Evolutionary conservation across 768 basidiomycete genomes (phyloP).

Genomic region (Calvatia gigantea): DNA sequence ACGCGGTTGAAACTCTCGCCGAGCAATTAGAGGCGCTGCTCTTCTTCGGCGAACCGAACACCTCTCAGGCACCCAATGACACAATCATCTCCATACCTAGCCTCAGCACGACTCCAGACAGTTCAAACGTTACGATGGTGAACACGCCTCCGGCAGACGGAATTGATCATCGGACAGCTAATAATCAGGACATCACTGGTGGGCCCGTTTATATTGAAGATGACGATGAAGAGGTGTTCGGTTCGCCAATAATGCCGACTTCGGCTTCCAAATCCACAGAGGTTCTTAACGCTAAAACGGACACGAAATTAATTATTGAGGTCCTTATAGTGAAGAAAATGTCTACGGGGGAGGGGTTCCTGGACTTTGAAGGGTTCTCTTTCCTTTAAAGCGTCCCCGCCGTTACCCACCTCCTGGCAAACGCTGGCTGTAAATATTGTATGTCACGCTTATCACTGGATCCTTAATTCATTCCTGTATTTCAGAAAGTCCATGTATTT

Average conservation of each 20-base stretch:
- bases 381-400: conserved; percentile 7
- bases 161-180: background rate
- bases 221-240: conserved; percentile 40
- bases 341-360: conserved; percentile 69
- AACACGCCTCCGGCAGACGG: background rate
- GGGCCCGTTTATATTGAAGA: background rate
- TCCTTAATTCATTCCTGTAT: no score
- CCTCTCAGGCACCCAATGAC: background rate
- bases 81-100: background rate
- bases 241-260: conserved; percentile 28
- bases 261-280: conserved; percentile 21
- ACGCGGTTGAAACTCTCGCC: background rate
- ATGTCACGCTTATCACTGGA: no score
- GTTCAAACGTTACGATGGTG: background rate
- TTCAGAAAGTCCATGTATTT: no score
- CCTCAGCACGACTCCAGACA: background rate
- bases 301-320: background rate
- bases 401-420: no score
- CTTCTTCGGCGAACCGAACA: background rate
- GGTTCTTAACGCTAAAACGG: background rate
- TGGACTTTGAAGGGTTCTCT: conserved; percentile 68
- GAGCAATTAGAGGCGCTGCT: conserved; percentile 5
- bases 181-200: background rate
- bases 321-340: conserved; percentile 77
- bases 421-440: no score